Conservation (phyloP, 371 early-diverging fungal genomes). For the Syncephalis plumigaleata region DNA sequence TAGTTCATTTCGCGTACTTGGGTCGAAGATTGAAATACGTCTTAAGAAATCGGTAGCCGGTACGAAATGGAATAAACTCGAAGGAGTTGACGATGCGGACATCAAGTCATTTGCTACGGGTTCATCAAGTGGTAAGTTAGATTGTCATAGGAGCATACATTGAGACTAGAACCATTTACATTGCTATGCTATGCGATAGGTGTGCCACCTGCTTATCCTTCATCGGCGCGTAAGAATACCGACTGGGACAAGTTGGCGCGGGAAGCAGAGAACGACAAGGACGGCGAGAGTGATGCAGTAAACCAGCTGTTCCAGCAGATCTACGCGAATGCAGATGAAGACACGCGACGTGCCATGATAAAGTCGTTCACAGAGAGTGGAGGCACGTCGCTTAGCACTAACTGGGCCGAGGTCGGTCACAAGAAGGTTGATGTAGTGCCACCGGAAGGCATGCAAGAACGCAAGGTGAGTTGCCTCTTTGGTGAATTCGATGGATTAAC, state of each 20-base stretch:
- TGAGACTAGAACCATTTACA: too few relatives aligned
- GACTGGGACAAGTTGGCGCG: conserved; percentile 73
- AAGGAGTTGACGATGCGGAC: conserved; percentile 41
- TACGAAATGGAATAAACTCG: conserved; percentile 61
- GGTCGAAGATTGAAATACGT: conserved; percentile 88
- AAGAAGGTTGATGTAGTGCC: conserved; percentile 68
- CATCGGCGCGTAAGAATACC: conserved; percentile 25
- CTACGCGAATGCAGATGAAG: conserved; percentile 80
- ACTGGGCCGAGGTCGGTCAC: conserved; percentile 87
- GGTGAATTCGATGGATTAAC: too few relatives aligned
- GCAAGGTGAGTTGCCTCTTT: conserved; percentile 34
- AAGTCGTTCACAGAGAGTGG: conserved; percentile 92
- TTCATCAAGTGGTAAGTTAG: background rate
- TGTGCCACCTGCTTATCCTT: conserved; percentile 17
- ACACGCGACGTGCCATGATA: conserved; percentile 92
- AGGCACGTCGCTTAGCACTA: conserved; percentile 90
- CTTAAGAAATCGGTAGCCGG: conserved; percentile 60
- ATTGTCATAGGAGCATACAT: background rate
- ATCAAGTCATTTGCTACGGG: conserved; percentile 1
- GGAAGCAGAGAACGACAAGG: conserved; percentile 39
- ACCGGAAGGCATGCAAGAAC: conserved; percentile 83
- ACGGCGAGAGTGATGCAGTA: conserved; percentile 68
- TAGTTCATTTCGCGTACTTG: conserved; percentile 46
- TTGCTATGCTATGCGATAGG: too few relatives aligned
- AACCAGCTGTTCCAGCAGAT: conserved; percentile 84